phyloP scores from a whole-genome alignment of 2,329 filamentous ascomycete species.

The Trichoderma sp. region DNA sequence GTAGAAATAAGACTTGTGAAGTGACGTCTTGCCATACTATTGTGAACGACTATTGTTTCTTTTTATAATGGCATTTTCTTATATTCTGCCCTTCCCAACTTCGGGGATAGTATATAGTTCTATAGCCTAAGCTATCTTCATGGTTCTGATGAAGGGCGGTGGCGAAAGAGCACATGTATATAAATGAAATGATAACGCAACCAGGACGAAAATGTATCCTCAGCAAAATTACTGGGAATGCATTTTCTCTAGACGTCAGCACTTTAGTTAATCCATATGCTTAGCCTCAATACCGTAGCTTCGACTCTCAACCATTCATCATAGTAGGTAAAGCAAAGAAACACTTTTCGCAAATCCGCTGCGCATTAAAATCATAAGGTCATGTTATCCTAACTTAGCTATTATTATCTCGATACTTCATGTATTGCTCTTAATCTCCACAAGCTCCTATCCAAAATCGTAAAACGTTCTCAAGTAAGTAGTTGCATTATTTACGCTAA shows the following conservation, averaged over 20 bases:
- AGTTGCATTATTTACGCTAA: not conserved
- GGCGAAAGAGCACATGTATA: not conserved
- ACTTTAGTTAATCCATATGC: not conserved
- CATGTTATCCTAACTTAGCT: no score
- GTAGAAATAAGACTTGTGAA: not conserved
- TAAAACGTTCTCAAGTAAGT: not conserved
- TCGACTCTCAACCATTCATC: not conserved
- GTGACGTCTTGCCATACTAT: not conserved
- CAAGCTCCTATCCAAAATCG: not conserved
- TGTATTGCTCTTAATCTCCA: not conserved
- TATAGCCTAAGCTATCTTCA: not conserved
- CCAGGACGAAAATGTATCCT: not conserved
- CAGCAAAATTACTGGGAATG: not conserved
- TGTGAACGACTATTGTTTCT: not conserved
- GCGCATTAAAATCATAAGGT: no score
- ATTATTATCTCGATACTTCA: not conserved
- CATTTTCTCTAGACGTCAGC: not conserved
- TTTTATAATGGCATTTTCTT: not conserved
- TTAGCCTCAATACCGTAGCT: not conserved
- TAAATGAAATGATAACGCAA: not conserved
- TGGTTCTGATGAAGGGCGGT: not conserved
- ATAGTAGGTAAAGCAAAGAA: no score
- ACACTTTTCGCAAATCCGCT: no score
- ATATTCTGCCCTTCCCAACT: not conserved
- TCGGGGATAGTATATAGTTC: not conserved